A percentile compares a stretch with the other conserved stretches of the same genome.
phyloP scores from a whole-genome alignment of 1,284 basidiomycete genomes.

The Psilocybe mexicana region DNA sequence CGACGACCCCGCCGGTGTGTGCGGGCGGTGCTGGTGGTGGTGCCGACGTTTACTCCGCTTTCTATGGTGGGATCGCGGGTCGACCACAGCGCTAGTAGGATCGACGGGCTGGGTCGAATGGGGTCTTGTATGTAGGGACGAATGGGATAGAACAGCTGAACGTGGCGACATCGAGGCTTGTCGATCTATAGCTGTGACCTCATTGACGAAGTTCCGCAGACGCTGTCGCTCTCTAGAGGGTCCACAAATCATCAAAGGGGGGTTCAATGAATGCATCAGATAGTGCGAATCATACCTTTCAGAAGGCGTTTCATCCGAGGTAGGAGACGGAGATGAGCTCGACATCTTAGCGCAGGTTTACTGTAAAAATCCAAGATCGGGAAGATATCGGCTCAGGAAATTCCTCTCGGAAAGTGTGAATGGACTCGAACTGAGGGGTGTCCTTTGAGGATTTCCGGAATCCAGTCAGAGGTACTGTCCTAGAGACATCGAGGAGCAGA shows the following conservation, averaged over 20 bases:
- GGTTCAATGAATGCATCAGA: neutral
- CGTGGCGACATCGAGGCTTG: conserved; percentile 25
- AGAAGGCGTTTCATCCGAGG: conserved; percentile 22
- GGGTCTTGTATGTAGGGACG: conserved; percentile 15
- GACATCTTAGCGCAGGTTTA: conserved; percentile 9
- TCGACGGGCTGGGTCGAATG: conserved; percentile 4
- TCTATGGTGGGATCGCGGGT: conserved; percentile 12
- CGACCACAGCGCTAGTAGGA: conserved; percentile 6
- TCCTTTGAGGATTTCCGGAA: neutral
- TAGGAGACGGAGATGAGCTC: conserved; percentile 20
- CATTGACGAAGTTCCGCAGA: conserved; percentile 20
- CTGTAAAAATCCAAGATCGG: neutral
- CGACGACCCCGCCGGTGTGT: conserved; percentile 1
- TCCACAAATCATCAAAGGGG: neutral
- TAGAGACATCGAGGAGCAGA: conserved; percentile 5
- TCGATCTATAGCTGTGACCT: conserved; percentile 20
- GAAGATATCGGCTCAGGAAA: neutral
- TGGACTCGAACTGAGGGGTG: neutral
- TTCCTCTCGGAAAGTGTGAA: neutral
- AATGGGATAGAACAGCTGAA: conserved; percentile 26
- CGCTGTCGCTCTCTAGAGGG: conserved; percentile 15
- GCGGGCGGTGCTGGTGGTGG: too few species aligned
- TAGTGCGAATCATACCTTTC: conserved; percentile 18
- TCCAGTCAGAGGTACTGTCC: neutral
- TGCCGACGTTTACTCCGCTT: conserved; percentile 15